Evolutionary conservation across 352 stramenopile species (phyloP), one percentile per base, ranked within the genome.

Genomic region (Pythium dissotocum): DNA sequence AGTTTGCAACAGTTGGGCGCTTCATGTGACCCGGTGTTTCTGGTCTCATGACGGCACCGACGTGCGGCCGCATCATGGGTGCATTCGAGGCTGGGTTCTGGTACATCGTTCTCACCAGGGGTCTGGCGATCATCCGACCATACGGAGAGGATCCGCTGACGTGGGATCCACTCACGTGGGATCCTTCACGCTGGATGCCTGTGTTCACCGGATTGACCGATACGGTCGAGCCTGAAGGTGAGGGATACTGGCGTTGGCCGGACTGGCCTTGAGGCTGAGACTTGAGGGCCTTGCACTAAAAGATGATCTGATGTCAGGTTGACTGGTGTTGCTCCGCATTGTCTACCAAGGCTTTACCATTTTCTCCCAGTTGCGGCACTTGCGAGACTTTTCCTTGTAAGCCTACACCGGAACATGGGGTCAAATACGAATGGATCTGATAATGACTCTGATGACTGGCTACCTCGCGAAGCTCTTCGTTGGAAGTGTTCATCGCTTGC

Each of bases 321-420:
- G 18, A 21, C 6, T 51, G 4, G 6, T 6, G 7, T 1, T 24
- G 21, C 21, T 24, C 44, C 8, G 6, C 8, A 10, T 26, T 16
- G 44, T 13, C 18, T 8, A 32, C 6, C n/a, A 18, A 33, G 18
- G 14, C 32, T 63, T 55, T 64, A 88, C 87, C 85, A 95, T 93
- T 72, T 94, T 95, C 70, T 95, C 87, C 85, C 85, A 95, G 70
- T 93, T 94, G 13, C 87, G 73, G 68, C 87, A 95, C 76, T 93
- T 93, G 52, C 85, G 67, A 12, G 87, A 88, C 61, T 94, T 95
- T 33, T 95, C 87, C 54, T 94, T 93, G 79, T 94, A 95, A 32
- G 87, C 86, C 87, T 94, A 32, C 14, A 69, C 16, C 28, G 12
- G 35, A 14, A 61, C 33, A 51, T 38, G 21, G 8, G 14, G 35